phyloP scores from a whole-genome alignment of 1,139 yeast species.

The Pichia sp. region DNA sequence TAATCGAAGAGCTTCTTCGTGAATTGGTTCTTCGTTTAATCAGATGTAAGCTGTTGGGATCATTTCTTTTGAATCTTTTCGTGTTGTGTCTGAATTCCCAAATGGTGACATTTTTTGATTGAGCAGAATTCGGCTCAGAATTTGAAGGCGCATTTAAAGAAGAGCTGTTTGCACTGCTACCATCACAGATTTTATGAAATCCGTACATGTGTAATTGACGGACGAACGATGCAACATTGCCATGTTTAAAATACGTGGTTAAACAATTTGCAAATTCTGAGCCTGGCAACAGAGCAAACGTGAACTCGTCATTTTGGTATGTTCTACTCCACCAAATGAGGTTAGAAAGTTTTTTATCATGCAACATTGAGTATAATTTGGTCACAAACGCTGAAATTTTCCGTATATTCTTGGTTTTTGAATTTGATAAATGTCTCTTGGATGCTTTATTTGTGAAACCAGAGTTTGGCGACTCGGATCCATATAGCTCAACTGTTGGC shows the following conservation, averaged over 20 bases:
- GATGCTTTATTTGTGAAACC: too few species aligned
- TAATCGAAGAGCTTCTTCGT: slow-evolving; percentile 25
- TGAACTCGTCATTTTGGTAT: slow-evolving; percentile 42
- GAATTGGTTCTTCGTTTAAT: slow-evolving; percentile 62
- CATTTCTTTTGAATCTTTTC: slow-evolving; percentile 59
- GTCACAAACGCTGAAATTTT: slow-evolving; percentile 57
- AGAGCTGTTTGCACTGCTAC: slow-evolving; percentile 1
- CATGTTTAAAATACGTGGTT: slow-evolving; percentile 65
- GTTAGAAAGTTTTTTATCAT: slow-evolving; percentile 41
- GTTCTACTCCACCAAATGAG: slow-evolving; percentile 76
- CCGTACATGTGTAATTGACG: slow-evolving; percentile 77
- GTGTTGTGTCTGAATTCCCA: slow-evolving; percentile 74
- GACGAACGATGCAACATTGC: slow-evolving; percentile 72
- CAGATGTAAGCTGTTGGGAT: slow-evolving; percentile 44
- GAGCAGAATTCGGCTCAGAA: slow-evolving; percentile 7
- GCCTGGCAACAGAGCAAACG: slow-evolving; percentile 57
- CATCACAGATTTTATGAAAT: slow-evolving; percentile 57
- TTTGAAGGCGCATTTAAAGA: slow-evolving; percentile 13
- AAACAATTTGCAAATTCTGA: slow-evolving; percentile 55
- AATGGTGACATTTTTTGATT: slow-evolving; percentile 20
- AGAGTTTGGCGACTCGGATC: too few species aligned
- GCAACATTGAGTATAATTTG: slow-evolving; percentile 52
- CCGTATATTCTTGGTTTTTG: slow-evolving; percentile 5
- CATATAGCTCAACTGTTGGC: too few species aligned
- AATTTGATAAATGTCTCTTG: too few species aligned